Base-by-base conservation (phyloP, 257 asterid species). In the Plantago ovata region DNA sequence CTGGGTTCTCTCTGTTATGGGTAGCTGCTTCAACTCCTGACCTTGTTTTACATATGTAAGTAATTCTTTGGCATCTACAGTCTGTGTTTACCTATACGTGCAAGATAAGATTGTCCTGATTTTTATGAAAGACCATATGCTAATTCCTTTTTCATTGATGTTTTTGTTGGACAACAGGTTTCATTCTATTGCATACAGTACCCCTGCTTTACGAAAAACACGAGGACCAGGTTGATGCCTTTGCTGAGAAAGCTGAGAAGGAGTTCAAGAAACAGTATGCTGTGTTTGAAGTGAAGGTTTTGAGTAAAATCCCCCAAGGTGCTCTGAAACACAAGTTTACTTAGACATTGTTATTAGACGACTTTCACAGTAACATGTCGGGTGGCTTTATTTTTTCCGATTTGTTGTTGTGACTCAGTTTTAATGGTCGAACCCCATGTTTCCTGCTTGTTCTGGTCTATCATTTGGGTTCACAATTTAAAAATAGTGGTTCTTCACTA, bases 261-360 rank as follows among this genome's bases (percentile, higher is more conserved):
- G 95, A 89, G 84, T 38, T 89, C 58, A 89, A 84, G 75, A 89
- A 86, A 73, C 97, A 86, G 60, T 89, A 77, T 71, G 86, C 76
- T 1, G 84, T 82, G 50, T 84, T 89, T 56, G 53, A 89, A 58
- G 86, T 52, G 14, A 84, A 86, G 79, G 88, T 82, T 50, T 69
- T 86, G 73, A 84, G 95, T 78, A 86, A 84, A 69, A 80, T 86
- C 19, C 97, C 97, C 0, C 79, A 69, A 76, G 82, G 86, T 14
- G 64, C 84, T 1, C 67, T 78, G 65, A 77, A 74, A 72, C 83
- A 67, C 67, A 82, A 84, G 82, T 43, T 79, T 53, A 67, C 70
- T 9, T 86, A 84, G 75, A 64, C 44, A 38, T 57, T 63, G 65
- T 48, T 66, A 36, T 59, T 65, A 14, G 70, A 61, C 57, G 70